Evolutionary conservation across 2,329 filamentous ascomycete species (phyloP).

Genomic region (Venturia nashicola): DNA sequence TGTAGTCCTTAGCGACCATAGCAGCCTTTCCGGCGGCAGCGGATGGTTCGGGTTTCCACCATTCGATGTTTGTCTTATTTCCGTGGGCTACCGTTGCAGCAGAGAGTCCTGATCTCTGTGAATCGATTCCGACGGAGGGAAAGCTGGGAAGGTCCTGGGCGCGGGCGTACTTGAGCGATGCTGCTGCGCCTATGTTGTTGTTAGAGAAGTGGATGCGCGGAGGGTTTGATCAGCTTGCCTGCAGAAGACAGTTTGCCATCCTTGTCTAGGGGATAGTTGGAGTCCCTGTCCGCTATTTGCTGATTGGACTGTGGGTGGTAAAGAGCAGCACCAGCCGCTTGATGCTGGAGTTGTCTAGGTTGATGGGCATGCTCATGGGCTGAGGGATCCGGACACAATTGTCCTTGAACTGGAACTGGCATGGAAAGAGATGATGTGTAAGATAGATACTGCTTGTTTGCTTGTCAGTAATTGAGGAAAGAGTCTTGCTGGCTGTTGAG

Average conservation of each 20-base stretch:
- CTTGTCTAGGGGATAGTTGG: conserved; percentile 30
- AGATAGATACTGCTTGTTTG: background rate
- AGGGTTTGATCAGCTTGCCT: conserved; percentile 28
- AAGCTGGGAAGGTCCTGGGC: conserved; percentile 63
- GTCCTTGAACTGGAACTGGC: background rate
- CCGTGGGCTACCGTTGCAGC: conserved; percentile 65
- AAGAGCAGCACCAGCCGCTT: conserved; percentile 49
- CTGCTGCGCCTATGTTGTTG: conserved; percentile 34
- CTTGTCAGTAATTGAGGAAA: background rate
- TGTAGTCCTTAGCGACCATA: conserved; percentile 46
- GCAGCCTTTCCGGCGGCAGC: conserved; percentile 47
- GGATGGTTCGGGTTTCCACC: conserved; percentile 54
- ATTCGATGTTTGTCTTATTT: conserved; percentile 51
- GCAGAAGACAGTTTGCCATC: conserved; percentile 46
- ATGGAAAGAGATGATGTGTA: background rate
- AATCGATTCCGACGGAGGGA: conserved; percentile 51
- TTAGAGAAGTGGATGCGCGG: background rate
- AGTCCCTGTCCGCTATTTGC: conserved; percentile 14
- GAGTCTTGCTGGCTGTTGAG: background rate
- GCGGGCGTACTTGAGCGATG: conserved; percentile 58
- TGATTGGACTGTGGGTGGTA: conserved; percentile 33
- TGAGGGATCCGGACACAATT: conserved; percentile 31
- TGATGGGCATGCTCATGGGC: conserved; percentile 23
- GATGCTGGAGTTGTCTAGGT: conserved; percentile 28
- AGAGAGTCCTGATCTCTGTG: conserved; percentile 52